These are phyloP conservation scores for Pichia sp. DNA, from an alignment of 1,139 yeast species.

Conservation along the genomic window DNA sequence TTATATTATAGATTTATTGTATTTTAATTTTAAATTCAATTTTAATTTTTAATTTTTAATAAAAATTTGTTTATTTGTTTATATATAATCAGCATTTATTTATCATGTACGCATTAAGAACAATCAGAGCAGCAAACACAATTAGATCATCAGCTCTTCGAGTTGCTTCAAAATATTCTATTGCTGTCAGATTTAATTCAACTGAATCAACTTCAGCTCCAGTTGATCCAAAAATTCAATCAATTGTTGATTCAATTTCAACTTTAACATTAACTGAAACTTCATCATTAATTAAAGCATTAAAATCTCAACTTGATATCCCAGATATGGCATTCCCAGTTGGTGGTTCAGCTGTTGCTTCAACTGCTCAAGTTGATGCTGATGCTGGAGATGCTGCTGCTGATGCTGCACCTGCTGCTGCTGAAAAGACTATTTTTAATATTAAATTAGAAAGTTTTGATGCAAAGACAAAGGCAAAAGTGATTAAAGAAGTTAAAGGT, in stretches of 20 bases:
- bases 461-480: slow-evolving; percentile 92
- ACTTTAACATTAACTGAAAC: slow-evolving; percentile 87
- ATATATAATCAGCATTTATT: too few relatives aligned
- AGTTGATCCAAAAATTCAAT: slow-evolving; percentile 82
- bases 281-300: slow-evolving; percentile 71
- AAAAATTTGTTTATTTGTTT: too few relatives aligned
- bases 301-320: slow-evolving; percentile 81
- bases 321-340: slow-evolving; percentile 85
- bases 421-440: slow-evolving; percentile 88
- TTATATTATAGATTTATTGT: too few relatives aligned
- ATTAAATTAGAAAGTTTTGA: slow-evolving; percentile 91
- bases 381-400: slow-evolving; percentile 61
- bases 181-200: slow-evolving; percentile 28
- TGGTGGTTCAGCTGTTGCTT: slow-evolving; percentile 40
- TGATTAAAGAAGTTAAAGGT: slow-evolving; percentile 93
- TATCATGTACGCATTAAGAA: slow-evolving; percentile 9
- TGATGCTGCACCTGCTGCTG: slow-evolving; percentile 68
- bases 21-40: too few relatives aligned
- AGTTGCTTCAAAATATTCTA: slow-evolving; percentile 4
- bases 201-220: too few relatives aligned
- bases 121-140: slow-evolving; percentile 7
- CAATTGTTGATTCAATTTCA: slow-evolving; percentile 88
- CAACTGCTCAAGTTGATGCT: slow-evolving; percentile 49
- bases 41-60: too few relatives aligned
- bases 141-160: slow-evolving; percentile 9